Conservation (phyloP, 495 filamentous ascomycete species). For the Baudoinia panamericana region DNA sequence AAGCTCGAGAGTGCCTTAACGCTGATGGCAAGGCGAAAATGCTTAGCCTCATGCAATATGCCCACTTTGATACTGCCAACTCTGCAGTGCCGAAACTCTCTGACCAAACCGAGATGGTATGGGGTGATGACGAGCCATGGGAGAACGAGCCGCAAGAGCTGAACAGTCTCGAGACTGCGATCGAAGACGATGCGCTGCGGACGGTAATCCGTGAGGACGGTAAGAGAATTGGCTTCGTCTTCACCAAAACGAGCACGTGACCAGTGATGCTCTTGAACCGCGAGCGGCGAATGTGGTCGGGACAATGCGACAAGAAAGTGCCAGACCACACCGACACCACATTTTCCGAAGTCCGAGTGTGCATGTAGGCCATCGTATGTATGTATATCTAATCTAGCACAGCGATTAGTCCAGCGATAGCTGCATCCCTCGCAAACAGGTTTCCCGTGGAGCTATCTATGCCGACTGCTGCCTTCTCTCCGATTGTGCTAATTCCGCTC, state of each 20-base stretch:
- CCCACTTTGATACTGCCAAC: constrained; percentile 48
- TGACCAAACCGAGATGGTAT: constrained; percentile 19
- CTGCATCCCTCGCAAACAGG: too few relatives aligned
- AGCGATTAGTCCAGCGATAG: too few relatives aligned
- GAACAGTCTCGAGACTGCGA: constrained; percentile 23
- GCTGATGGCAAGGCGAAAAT: constrained; percentile 49
- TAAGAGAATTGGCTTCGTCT: constrained; percentile 50
- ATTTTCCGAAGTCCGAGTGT: too few relatives aligned
- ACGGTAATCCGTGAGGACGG: constrained; percentile 47
- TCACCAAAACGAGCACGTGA: constrained; percentile 42
- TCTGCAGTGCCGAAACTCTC: constrained; percentile 25
- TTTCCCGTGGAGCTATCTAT: too few relatives aligned
- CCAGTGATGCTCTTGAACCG: too few relatives aligned
- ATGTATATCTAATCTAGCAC: too few relatives aligned
- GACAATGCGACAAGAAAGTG: too few relatives aligned
- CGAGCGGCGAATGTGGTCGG: too few relatives aligned
- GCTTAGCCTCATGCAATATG: constrained; percentile 47
- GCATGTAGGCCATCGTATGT: too few relatives aligned
- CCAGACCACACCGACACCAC: too few relatives aligned
- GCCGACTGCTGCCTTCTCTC: too few relatives aligned
- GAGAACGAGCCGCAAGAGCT: constrained; percentile 24
- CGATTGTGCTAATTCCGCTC: too few relatives aligned
- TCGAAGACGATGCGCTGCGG: constrained; percentile 52
- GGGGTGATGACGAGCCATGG: constrained; percentile 5
- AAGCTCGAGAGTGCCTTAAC: constrained; percentile 30